A percentile compares a stretch with the other conserved stretches of the same genome.
Evolutionary conservation across 352 stramenopile species (phyloP).

Genomic region (Globisporangium splendens): DNA sequence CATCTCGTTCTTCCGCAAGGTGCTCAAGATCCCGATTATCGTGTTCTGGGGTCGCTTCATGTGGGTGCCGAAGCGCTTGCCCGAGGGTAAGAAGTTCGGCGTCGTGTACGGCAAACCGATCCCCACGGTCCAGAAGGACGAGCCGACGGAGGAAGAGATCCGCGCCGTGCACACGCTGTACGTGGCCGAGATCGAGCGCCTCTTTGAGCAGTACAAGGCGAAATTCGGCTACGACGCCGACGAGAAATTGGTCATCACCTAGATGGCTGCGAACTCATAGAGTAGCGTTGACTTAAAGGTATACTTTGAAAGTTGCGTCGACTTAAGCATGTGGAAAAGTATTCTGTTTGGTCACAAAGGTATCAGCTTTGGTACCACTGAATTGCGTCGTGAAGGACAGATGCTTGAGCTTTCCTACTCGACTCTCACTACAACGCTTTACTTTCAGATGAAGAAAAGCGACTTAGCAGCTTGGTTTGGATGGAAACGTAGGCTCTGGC

Average conservation of each 20-base stretch:
- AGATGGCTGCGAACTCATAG: constrained; percentile 6
- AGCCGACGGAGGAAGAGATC: constrained; percentile 66
- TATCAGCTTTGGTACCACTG: too few species aligned
- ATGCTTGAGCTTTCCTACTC: too few species aligned
- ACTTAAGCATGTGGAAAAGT: too few species aligned
- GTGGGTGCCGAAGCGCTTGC: constrained; percentile 63
- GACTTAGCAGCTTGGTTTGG: too few species aligned
- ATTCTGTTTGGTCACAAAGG: too few species aligned
- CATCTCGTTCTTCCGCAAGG: too few species aligned
- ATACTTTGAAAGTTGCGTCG: too few species aligned
- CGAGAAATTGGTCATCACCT: constrained; percentile 67
- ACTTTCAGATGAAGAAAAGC: too few species aligned
- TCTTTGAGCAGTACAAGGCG: constrained; percentile 75
- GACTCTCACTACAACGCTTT: too few species aligned
- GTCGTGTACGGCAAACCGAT: constrained; percentile 78
- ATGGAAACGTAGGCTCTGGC: too few species aligned
- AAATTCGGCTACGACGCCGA: constrained; percentile 69
- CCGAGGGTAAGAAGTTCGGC: constrained; percentile 61
- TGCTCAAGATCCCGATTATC: not conserved
- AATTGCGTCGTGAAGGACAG: too few species aligned
- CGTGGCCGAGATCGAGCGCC: constrained; percentile 50
- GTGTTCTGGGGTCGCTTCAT: constrained; percentile 32
- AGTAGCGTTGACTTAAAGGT: too few species aligned
- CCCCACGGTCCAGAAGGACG: constrained; percentile 36
- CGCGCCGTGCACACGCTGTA: constrained; percentile 49